Base-by-base conservation (phyloP, 1,284 basidiomycete species). In the Naganishia albida region DNA sequence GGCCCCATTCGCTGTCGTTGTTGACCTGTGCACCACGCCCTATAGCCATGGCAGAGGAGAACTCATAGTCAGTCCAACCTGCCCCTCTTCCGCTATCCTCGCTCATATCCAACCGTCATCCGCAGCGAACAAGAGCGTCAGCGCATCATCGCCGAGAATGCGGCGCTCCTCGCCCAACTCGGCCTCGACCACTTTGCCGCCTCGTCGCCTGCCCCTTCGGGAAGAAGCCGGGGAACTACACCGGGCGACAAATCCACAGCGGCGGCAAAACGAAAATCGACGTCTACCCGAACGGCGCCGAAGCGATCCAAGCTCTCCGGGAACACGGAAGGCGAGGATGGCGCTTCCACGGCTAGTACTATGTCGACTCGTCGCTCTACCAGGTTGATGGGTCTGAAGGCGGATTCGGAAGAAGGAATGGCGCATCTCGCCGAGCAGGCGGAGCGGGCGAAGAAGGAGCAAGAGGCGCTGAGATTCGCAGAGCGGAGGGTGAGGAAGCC, bases 81-180 rank as follows among this genome's bases (percentile, higher is more conserved):
- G n/a, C 30, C 16, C 26, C 48, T 28, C 20, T 13, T 26, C n/a
- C 38, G 18, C 48, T 23, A 25, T 28, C 15, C 44, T n/a, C 30
- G 2, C 44, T 34, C 30, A 16, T 20, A n/a, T 23, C 40, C 28
- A 18, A 3, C 12, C 62, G 20, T 28, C 20, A n/a, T 48, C 20
- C 25, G 0, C 62, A 80, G 78, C 70, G 79, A 81, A 67, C 64
- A 72, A 39, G 76, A 80, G 69, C 74, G 80, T 12, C 75, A 73
- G 59, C 74, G 76, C 66, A 80, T 73, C 28, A 81, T 81, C 50
- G 75, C 75, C 2, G 75, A 76, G 65, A 81, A 81, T 69, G 71
- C 74, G 43, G 70, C 69, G 2, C 73, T 81, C 7, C 74, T 81
- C 42, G 73, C 75, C n/a, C 72, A 71, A n/a, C 71, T 81, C 23